A percentile compares a stretch with the other conserved stretches of the same genome.
phyloP scores from a whole-genome alignment of 306 rosid species.

The Delonix regia region DNA sequence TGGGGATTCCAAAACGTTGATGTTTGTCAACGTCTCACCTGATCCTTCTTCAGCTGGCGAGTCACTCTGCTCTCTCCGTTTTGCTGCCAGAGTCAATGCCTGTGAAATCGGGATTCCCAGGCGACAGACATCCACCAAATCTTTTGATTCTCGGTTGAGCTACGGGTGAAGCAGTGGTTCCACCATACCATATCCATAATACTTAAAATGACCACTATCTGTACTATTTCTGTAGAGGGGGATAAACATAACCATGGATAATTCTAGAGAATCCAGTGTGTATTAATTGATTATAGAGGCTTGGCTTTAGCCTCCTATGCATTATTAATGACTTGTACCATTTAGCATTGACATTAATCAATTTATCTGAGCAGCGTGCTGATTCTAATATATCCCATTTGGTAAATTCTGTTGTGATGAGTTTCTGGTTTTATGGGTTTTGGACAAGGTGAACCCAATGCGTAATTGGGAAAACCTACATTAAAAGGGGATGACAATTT shows the following conservation, averaged over 20 bases:
- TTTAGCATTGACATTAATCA: conserved; percentile 21
- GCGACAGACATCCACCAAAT: conserved; percentile 63
- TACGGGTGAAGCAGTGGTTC: conserved; percentile 50
- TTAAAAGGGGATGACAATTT: too few species aligned
- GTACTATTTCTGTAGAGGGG: too few species aligned
- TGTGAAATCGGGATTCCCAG: conserved; percentile 89
- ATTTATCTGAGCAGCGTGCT: conserved; percentile 19
- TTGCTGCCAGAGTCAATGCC: conserved; percentile 90
- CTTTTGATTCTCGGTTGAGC: conserved; percentile 65
- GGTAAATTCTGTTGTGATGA: not conserved
- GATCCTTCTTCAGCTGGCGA: conserved; percentile 78
- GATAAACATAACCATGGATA: conserved; percentile 26
- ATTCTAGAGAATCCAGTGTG: conserved; percentile 30
- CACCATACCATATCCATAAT: too few species aligned
- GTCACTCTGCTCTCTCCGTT: conserved; percentile 90
- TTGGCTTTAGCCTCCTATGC: conserved; percentile 31
- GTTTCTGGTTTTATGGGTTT: too few species aligned
- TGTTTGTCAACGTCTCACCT: conserved; percentile 91
- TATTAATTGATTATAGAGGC: conserved; percentile 44
- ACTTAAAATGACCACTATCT: too few species aligned
- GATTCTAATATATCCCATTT: conserved; percentile 11
- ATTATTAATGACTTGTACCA: conserved; percentile 17
- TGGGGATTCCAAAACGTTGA: conserved; percentile 91
- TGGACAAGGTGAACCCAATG: too few species aligned
- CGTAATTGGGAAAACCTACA: too few species aligned